Evolutionary conservation across 208 protist species (phyloP).

Genomic region (Wallacemonas collosoma): DNA sequence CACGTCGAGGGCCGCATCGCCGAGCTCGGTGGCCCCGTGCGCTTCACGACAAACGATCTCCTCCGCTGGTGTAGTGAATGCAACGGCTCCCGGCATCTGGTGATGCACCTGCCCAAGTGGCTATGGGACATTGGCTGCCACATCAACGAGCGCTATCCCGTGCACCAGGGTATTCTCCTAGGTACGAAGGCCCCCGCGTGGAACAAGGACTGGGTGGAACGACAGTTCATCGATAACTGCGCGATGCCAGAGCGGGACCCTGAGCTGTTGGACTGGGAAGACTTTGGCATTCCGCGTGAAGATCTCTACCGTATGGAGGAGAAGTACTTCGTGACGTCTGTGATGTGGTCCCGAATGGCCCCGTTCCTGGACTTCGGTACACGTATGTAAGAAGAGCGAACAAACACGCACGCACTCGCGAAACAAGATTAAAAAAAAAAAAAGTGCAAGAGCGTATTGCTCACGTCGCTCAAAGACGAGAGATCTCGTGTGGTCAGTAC

Average conservation of each 20-base stretch:
- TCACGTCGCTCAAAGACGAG: not conserved
- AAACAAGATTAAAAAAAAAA: slow-evolving; percentile 2
- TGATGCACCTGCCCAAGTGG: slow-evolving; percentile 73
- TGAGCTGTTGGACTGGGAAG: slow-evolving; percentile 90
- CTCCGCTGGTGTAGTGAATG: slow-evolving; percentile 89
- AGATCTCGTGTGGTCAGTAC: no score
- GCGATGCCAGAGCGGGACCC: slow-evolving; percentile 89
- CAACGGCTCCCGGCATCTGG: slow-evolving; percentile 72
- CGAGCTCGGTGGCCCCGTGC: slow-evolving; percentile 88
- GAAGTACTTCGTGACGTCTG: slow-evolving; percentile 90
- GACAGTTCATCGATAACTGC: slow-evolving; percentile 90
- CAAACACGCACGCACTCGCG: slow-evolving; percentile 2
- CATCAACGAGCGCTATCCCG: slow-evolving; percentile 75
- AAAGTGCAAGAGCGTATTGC: not conserved
- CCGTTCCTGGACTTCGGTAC: slow-evolving; percentile 73
- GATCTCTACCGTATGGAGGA: slow-evolving; percentile 92
- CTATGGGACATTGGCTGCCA: slow-evolving; percentile 65
- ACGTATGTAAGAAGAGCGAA: slow-evolving; percentile 53
- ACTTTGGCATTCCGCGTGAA: slow-evolving; percentile 90
- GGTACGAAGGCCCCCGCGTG: slow-evolving; percentile 76
- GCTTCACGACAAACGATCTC: slow-evolving; percentile 89
- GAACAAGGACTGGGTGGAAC: slow-evolving; percentile 90
- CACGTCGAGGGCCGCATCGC: slow-evolving; percentile 92
- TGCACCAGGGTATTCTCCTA: slow-evolving; percentile 74
- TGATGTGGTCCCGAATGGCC: slow-evolving; percentile 77